Base-by-base conservation (phyloP, 441 rosid genomes). In the Theobroma grandiflorum region DNA sequence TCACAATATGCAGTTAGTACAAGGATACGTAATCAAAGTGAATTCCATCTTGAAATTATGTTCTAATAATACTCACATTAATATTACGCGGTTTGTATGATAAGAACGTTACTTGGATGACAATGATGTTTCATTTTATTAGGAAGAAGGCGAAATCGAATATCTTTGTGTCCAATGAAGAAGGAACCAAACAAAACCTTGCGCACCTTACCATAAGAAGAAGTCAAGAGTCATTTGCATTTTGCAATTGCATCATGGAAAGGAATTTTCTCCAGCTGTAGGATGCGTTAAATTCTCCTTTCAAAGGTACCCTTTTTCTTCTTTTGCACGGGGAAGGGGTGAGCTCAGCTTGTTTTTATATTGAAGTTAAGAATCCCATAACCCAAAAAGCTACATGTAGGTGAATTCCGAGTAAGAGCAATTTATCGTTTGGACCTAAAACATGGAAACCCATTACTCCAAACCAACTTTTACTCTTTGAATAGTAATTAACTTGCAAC, bases 211-310 rank as follows among this genome's bases (percentile, higher is more conserved):
- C 16, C 52, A 12, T 22, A n/a, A 37, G 7, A 69, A 69, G 5
- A 26, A 45, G 73, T 43, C n/a, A 43, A 68, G 37, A 12, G 2
- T 43, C 10, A 15, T 11, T 11, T 26, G 42, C 5, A 2, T 45
- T 45, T 45, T 12, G 55, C 55, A 68, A 43, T 22, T 43, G 33
- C 3, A 68, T 20, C 10, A 20, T 68, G 55, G 55, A 22, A 68
- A 45, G 73, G 37, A 45, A 43, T 43, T 68, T 67, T 45, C 10
- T 68, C 37, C 53, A 43, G 55, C 55, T 68, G 55, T 49, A 22
- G 37, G 35, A 68, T 45, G 72, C 16, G 2, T 9, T 20, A 67
- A 68, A 42, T 37, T 38, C 6, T 37, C 69, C 40, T 37, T 63
- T 47, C 53, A 20, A 68, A 20, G 55, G 37, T 43, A 68, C 22